Evolutionary conservation across 2,329 filamentous ascomycete species (phyloP), one percentile per base, ranked within the genome.

Genomic region (Alternaria conjuncta): DNA sequence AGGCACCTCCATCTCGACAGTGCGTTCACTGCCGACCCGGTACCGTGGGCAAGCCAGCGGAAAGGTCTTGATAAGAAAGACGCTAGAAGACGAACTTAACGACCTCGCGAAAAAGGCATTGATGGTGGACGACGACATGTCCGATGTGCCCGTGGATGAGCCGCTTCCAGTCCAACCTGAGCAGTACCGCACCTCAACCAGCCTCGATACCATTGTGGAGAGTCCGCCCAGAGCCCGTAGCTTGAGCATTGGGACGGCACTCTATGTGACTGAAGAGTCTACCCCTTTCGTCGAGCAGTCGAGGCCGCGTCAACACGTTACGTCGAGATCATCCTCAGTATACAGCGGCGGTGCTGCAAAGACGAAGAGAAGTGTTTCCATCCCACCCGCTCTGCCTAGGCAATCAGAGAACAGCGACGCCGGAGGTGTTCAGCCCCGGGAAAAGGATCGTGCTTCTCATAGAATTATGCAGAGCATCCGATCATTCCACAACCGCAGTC

Each of bases 61-160:
- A 20, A 53, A 53, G 18, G 13, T 15, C 8, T 0, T 23, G 1
- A 4, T 2, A n/a, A 23, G 49, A 15, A 30, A 2, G 13, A 15
- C 13, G 13, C 2, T 5, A 13, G 49, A 10, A 21, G 18, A 25
- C 0, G 1, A 12, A 0, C 20, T n/a, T n/a, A 2, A 36, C 1
- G 10, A 36, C 1, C 26, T 21, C 13, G 21, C 20, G 2, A 13
- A 0, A n/a, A 28, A 36, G 28, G 32, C 26, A 51, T 1, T 15
- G 2, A 32, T 9, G 28, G 8, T 21, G 13, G 30, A 23, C 6
- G 46, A 28, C 3, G 4, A 50, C 15, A 28, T 13, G 10, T 20
- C 46, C 25, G n/a, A 20, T 18, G 46, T 15, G 12, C 25, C 25
- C 15, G 12, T 50, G 8, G 10, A 50, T 3, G n/a, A 50, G 20